phyloP scores from a whole-genome alignment of 1,284 basidiomycete species.

The Fomitopsis pinicola region DNA sequence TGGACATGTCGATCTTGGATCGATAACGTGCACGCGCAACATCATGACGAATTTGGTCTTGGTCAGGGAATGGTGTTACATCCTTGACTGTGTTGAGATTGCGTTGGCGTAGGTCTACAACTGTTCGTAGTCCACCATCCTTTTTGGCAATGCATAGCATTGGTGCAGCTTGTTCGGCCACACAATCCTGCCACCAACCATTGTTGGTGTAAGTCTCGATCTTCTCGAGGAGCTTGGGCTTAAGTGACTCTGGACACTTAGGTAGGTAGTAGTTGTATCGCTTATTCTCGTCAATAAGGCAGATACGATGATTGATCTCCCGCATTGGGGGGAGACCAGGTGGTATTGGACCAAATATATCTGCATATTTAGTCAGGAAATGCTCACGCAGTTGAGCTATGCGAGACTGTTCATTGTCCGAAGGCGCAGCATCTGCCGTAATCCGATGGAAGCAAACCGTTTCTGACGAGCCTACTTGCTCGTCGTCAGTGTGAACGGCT shows the following conservation, averaged over 20 bases:
- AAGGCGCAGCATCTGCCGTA: too few species aligned
- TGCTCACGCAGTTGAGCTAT: slow-evolving; percentile 15
- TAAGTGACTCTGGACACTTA: slow-evolving; percentile 18
- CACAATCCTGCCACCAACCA: slow-evolving; percentile 20
- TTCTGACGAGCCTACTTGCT: too few species aligned
- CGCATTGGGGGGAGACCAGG: slow-evolving; percentile 14
- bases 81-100: slow-evolving; percentile 29
- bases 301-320: slow-evolving; percentile 23
- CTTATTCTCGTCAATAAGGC: slow-evolving; percentile 21
- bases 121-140: slow-evolving; percentile 10
- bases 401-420: too few species aligned
- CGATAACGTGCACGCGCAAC: slow-evolving; percentile 18
- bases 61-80: slow-evolving; percentile 28
- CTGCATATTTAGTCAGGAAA: neutral
- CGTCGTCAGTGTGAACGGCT: too few species aligned
- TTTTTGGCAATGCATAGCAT: slow-evolving; percentile 21
- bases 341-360: neutral
- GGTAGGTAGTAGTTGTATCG: slow-evolving; percentile 20
- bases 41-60: slow-evolving; percentile 25
- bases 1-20: slow-evolving; percentile 27
- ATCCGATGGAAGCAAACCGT: too few species aligned
- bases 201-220: slow-evolving; percentile 17
- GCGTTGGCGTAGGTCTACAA: slow-evolving; percentile 15
- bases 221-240: slow-evolving; percentile 17
- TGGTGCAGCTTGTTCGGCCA: slow-evolving; percentile 12